Percentiles rank a stretch among this genome's conserved stretches.
These are phyloP conservation scores for Alternaria atra DNA, from an alignment of 2,329 filamentous ascomycete species.

Conservation along the genomic window DNA sequence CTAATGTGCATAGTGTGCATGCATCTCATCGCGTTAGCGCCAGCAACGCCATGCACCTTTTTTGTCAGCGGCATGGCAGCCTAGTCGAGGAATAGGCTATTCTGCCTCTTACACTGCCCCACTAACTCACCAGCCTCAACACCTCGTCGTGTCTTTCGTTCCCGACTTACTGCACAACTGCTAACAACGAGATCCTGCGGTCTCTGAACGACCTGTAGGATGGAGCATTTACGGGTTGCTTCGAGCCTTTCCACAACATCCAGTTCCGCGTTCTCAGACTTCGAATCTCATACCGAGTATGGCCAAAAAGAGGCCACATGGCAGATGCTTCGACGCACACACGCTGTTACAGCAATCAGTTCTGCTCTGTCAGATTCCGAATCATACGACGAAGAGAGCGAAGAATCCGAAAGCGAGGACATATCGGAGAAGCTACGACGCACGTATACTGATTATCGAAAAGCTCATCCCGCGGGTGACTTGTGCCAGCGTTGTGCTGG, in stretches of 20 bases:
- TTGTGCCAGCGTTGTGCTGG: neutral
- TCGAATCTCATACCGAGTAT: too few species aligned
- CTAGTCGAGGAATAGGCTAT: neutral
- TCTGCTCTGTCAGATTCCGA: too few species aligned
- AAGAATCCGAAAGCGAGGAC: too few species aligned
- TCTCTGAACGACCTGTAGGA: neutral
- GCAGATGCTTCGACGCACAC: neutral
- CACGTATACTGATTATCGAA: too few species aligned
- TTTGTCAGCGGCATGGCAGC: neutral
- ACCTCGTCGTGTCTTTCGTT: fast-evolving
- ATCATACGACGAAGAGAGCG: too few species aligned
- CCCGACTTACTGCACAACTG: fast-evolving
- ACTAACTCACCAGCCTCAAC: neutral
- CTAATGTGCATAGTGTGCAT: neutral
- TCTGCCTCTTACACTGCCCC: fast-evolving
- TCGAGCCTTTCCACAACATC: too few species aligned
- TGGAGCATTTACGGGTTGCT: neutral
- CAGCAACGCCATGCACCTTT: too few species aligned
- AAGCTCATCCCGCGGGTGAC: too few species aligned
- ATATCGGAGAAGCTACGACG: too few species aligned
- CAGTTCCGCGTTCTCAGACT: too few species aligned
- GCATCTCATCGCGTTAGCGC: neutral
- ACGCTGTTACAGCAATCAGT: neutral
- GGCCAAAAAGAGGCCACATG: fast-evolving
- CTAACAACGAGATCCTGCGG: neutral